Evolutionary conservation across 257 asterid genomes (phyloP).

Genomic region (Plectranthus barbatus): DNA sequence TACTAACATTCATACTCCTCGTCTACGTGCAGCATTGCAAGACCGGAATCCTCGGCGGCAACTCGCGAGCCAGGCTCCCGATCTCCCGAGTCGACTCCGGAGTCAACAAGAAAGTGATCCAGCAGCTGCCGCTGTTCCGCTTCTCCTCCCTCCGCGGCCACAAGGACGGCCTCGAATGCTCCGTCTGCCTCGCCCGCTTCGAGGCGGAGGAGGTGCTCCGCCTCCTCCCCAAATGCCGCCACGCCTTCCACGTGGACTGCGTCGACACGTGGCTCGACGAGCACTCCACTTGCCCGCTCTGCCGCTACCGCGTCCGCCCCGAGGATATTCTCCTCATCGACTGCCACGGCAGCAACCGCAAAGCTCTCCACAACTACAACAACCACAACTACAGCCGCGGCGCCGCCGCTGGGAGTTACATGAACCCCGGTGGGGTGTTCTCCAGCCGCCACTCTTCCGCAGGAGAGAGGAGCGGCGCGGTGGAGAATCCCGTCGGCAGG

Average conservation of each 20-base stretch:
- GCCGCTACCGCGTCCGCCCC: constrained; percentile 66
- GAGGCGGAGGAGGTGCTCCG: constrained; percentile 41
- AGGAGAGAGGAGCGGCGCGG: constrained; percentile 34
- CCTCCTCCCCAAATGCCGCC: constrained; percentile 59
- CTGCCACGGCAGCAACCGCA: constrained; percentile 8
- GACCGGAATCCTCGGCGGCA: not conserved
- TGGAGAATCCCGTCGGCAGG: too few relatives aligned
- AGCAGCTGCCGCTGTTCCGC: constrained; percentile 24
- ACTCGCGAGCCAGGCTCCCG: not conserved
- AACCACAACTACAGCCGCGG: too few relatives aligned
- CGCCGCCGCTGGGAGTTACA: not conserved
- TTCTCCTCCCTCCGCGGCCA: constrained; percentile 22
- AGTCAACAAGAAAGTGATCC: constrained; percentile 20
- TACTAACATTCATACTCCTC: constrained; percentile 37
- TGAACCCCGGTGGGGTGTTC: constrained; percentile 4
- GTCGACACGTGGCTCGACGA: constrained; percentile 73
- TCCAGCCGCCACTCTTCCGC: constrained; percentile 56
- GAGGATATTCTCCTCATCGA: constrained; percentile 51
- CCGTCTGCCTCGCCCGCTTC: constrained; percentile 53
- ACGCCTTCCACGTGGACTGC: constrained; percentile 81
- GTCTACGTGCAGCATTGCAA: constrained; percentile 54
- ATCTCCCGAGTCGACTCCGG: constrained; percentile 30
- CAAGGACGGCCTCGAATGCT: constrained; percentile 48
- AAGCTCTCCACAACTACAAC: constrained; percentile 2
- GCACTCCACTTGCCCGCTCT: constrained; percentile 80